phyloP scores from a whole-genome alignment of 345 rosid genomes.

The Psidium friedrichsthalianum region DNA sequence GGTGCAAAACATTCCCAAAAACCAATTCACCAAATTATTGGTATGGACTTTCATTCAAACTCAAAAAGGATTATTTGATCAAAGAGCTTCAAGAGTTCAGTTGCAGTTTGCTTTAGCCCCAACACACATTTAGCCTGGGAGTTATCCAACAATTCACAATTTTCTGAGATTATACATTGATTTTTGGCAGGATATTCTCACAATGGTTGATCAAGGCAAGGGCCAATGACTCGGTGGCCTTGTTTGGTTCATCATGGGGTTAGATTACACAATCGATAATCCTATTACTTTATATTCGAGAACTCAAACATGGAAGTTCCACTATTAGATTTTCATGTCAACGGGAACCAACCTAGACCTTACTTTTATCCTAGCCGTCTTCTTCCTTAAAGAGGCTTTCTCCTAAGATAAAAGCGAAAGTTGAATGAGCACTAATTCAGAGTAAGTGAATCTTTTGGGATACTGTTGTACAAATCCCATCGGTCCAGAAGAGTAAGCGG shows the following conservation, averaged over 20 bases:
- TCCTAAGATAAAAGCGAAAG: background rate
- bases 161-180: background rate
- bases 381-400: background rate
- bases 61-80: background rate
- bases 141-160: background rate
- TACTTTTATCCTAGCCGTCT: background rate
- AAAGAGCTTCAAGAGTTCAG: background rate
- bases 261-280: background rate
- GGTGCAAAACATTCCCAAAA: too few relatives aligned
- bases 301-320: background rate
- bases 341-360: background rate
- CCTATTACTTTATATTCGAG: background rate
- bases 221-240: background rate
- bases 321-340: background rate
- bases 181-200: background rate
- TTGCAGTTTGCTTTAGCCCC: background rate
- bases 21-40: too few relatives aligned
- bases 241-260: background rate
- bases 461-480: background rate
- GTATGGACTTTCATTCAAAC: background rate
- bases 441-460: background rate
- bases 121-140: background rate
- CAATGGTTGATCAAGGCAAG: background rate
- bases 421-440: background rate
- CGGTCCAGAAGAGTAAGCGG: background rate